A percentile compares a stretch with the other conserved stretches of the same genome.
phyloP scores from a whole-genome alignment of 2,329 filamentous ascomycete species.

The Sphaerulina vaccinii region DNA sequence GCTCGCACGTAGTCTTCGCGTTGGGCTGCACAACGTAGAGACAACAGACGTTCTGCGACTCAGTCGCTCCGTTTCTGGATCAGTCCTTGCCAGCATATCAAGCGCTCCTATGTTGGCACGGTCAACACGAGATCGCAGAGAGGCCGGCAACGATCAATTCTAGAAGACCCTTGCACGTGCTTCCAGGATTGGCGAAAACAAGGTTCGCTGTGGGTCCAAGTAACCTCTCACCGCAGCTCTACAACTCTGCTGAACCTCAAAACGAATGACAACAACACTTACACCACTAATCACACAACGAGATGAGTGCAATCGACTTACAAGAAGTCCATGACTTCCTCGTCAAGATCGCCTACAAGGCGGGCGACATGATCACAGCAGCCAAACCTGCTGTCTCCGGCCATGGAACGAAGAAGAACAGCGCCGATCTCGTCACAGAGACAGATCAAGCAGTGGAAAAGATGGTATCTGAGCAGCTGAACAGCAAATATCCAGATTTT shows the following conservation, averaged over 20 bases:
- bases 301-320: slow-evolving; percentile 38
- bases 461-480: slow-evolving; percentile 54
- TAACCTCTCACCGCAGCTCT: neutral
- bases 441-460: slow-evolving; percentile 62
- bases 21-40: too few species aligned
- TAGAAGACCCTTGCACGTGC: neutral
- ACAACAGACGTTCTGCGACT: too few species aligned
- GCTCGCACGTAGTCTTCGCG: too few species aligned
- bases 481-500: slow-evolving; percentile 54
- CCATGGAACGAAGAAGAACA: slow-evolving; percentile 52
- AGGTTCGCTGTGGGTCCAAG: slow-evolving; percentile 2
- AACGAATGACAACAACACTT: too few species aligned
- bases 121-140: too few species aligned
- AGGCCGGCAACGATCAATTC: too few species aligned
- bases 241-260: too few species aligned
- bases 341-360: slow-evolving; percentile 46
- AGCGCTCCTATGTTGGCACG: too few species aligned
- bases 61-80: too few species aligned
- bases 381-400: slow-evolving; percentile 44
- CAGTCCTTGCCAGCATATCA: too few species aligned
- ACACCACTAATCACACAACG: too few species aligned
- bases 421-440: slow-evolving; percentile 63
- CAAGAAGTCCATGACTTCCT: slow-evolving; percentile 52
- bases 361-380: slow-evolving; percentile 47
- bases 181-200: neutral